Evolutionary conservation across 441 rosid species (phyloP).

Genomic region (Gossypium lobatum): DNA sequence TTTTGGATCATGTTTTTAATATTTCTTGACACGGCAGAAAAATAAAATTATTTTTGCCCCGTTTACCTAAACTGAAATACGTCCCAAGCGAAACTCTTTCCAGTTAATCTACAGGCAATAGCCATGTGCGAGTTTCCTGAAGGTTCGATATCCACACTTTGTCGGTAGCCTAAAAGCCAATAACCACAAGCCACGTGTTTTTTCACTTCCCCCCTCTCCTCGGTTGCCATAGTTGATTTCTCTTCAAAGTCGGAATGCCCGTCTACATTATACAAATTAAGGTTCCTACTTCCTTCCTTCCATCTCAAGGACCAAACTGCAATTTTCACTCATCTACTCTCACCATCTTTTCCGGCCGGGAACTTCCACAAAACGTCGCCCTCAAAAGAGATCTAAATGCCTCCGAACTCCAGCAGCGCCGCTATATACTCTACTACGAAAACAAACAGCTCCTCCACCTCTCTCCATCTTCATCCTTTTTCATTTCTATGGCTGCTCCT

Average conservation of each 20-base stretch:
- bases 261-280: background rate
- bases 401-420: slow-evolving; percentile 33
- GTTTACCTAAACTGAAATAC: background rate
- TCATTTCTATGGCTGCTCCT: slow-evolving; percentile 51
- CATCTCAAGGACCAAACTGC: background rate
- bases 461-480: slow-evolving; percentile 26
- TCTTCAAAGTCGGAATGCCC: background rate
- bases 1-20: background rate
- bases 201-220: no score
- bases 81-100: background rate
- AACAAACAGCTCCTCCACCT: slow-evolving; percentile 37
- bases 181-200: slow-evolving; percentile 35
- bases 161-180: slow-evolving; percentile 17
- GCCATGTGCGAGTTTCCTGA: background rate
- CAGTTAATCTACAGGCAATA: background rate
- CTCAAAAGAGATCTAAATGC: slow-evolving; percentile 38
- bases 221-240: background rate
- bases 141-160: background rate
- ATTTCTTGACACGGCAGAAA: background rate
- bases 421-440: slow-evolving; percentile 23
- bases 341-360: slow-evolving; percentile 15
- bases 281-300: background rate
- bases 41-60: background rate
- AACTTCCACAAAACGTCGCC: background rate
- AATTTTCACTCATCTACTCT: background rate